Percentiles rank a stretch among this genome's conserved stretches.
Conservation (phyloP, 352 stramenopile genomes). For the Globisporangium sylvaticum region DNA sequence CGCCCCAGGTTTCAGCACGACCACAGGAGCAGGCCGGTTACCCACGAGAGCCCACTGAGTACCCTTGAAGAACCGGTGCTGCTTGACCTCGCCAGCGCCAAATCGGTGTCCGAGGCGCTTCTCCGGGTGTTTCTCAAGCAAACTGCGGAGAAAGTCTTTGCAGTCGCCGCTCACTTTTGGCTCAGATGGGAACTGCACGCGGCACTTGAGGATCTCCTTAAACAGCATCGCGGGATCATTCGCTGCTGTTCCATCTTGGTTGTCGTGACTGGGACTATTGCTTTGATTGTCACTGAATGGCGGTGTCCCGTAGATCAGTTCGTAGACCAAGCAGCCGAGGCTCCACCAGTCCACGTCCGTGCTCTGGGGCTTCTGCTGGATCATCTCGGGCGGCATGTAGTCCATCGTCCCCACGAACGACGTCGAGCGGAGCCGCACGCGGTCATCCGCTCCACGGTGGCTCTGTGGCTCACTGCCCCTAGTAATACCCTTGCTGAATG, state of each 20-base stretch:
- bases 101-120: conserved; percentile 25
- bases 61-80: conserved; percentile 27
- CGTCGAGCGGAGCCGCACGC: conserved; percentile 34
- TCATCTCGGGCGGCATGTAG: conserved; percentile 48
- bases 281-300: conserved; percentile 31
- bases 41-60: conserved; percentile 25
- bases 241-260: no score
- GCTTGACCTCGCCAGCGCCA: conserved; percentile 29
- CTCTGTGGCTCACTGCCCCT: not conserved
- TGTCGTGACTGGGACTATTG: not conserved
- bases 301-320: conserved; percentile 63
- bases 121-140: conserved; percentile 20
- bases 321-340: conserved; percentile 69
- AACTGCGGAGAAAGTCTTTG: conserved; percentile 24
- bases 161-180: conserved; percentile 20
- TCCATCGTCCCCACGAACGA: conserved; percentile 50
- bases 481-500: not conserved
- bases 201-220: conserved; percentile 36
- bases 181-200: conserved; percentile 33
- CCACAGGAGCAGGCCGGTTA: conserved; percentile 1
- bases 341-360: conserved; percentile 75
- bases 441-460: conserved; percentile 35
- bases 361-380: conserved; percentile 24
- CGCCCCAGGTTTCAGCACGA: not conserved
- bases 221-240: conserved; percentile 42